phyloP scores from a whole-genome alignment of 1,284 basidiomycete genomes.

The Malassezia psittaci region DNA sequence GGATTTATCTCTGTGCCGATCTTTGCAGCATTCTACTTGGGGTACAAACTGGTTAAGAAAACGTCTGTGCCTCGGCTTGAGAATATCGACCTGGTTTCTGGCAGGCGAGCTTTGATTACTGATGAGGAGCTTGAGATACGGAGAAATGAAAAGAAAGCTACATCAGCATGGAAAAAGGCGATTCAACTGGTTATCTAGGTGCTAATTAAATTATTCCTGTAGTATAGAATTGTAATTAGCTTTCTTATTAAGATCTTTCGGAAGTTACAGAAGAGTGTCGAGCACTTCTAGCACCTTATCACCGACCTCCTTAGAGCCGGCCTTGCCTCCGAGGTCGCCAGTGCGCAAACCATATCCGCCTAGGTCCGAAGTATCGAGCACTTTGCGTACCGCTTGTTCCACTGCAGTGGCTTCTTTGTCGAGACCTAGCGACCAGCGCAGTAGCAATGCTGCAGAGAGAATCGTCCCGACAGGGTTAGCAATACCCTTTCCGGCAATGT shows the following conservation, averaged over 20 bases:
- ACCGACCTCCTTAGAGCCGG: conserved; percentile 67
- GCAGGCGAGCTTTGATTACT: conserved; percentile 40
- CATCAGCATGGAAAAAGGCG: conserved; percentile 27
- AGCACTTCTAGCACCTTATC: conserved; percentile 71
- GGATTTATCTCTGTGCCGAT: conserved; percentile 48
- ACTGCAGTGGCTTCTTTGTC: conserved; percentile 66
- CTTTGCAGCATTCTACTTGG: conserved; percentile 25
- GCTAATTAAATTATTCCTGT: neutral
- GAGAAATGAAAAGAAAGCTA: conserved; percentile 25
- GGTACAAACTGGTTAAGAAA: conserved; percentile 28
- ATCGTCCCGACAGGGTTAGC: conserved; percentile 97
- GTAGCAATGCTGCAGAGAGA: conserved; percentile 84
- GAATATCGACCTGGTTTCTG: conserved; percentile 54
- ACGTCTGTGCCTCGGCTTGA: conserved; percentile 44
- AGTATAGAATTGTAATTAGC: too few relatives aligned
- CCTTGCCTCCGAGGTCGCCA: conserved; percentile 74
- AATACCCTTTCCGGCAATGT: conserved; percentile 87
- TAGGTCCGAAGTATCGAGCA: conserved; percentile 62
- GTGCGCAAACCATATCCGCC: conserved; percentile 76
- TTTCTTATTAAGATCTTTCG: too few relatives aligned
- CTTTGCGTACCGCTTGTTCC: conserved; percentile 77
- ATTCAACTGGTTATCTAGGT: conserved; percentile 31
- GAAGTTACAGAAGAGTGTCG: conserved; percentile 54
- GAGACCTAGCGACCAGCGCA: conserved; percentile 84
- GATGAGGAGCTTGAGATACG: conserved; percentile 33